Percentiles rank a stretch among this genome's conserved stretches.
Conservation (phyloP, 164 flowering plant species). For the Umbellularia californica region DNA sequence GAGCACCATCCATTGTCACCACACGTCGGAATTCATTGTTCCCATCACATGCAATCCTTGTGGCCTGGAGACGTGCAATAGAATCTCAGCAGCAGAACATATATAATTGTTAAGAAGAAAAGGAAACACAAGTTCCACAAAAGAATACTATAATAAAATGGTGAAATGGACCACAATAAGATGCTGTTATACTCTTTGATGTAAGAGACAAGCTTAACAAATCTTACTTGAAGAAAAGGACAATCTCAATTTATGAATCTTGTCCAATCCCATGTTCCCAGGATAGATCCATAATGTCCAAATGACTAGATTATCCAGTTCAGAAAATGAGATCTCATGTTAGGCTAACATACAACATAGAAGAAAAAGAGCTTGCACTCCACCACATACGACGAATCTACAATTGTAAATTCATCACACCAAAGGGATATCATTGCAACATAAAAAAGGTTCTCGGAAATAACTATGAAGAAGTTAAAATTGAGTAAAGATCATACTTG, state of each 20-base stretch:
- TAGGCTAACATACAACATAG: background rate
- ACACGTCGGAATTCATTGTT: constrained; percentile 74
- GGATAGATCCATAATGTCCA: background rate
- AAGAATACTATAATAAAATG: background rate
- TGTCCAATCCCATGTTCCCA: background rate
- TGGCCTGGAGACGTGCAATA: constrained; percentile 46
- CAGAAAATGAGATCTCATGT: background rate
- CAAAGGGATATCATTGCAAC: background rate
- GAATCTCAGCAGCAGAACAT: background rate
- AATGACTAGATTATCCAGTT: background rate
- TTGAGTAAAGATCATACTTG: constrained; percentile 48
- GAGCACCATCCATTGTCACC: constrained; percentile 90
- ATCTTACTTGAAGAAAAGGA: too few relatives aligned
- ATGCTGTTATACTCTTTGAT: background rate
- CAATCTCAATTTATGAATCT: too few relatives aligned
- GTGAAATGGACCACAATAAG: background rate
- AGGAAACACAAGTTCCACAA: background rate
- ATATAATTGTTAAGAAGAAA: background rate
- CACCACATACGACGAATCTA: background rate
- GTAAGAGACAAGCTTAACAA: background rate
- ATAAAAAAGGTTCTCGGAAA: background rate
- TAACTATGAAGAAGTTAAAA: background rate
- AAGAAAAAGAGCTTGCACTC: background rate
- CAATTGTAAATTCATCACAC: background rate
- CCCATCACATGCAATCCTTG: constrained; percentile 84